Evolutionary conservation across 805 yeast genomes (phyloP), one percentile per base, ranked within the genome.

Genomic region (Hanseniaspora lachancei): DNA sequence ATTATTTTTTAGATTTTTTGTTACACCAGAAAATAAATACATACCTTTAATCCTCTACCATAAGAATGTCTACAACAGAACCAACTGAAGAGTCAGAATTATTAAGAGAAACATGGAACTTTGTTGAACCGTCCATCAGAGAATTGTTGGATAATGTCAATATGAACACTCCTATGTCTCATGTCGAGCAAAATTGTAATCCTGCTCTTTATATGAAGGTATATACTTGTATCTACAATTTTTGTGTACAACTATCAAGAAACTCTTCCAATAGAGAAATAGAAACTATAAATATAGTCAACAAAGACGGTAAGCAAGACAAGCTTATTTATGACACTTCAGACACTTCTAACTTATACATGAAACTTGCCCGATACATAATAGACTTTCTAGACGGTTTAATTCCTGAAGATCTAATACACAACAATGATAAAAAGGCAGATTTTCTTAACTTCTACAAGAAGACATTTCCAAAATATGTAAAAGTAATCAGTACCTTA

Each of bases 201-300:
- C 44, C 55, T n/a, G 51, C 54, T 29, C 24, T 84, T 82, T 89
- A 87, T 69, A 86, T 89, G 85, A 84, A 84, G 61, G 85, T 91
- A 57, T 89, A 89, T 70, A 87, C 96, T 0, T 91, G 95, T 5
- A 84, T 91, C 59, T 91, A 89, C 72, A 89, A 89, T 70, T 89
- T 86, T 67, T 89, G 97, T 72, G 89, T 88, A 46, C 82, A 83
- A 63, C 82, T 83, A 60, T 81, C 89, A 5, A 74, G 87, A 50
- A 54, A 36, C 21, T 66, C 53, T 40, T 56, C 72, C 2, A 61
- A 70, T 7, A 70, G 70, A 5, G 71, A 67, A 44, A 67, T 68
- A 49, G 65, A 74, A 72, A 57, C 76, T 67, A 65, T 72, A 70
- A 57, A 69, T 21, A 27, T 62, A 56, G 59, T 58, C 49, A 64